Evolutionary conservation across 2,329 filamentous ascomycete species (phyloP).

Genomic region (Trichoderma breve): DNA sequence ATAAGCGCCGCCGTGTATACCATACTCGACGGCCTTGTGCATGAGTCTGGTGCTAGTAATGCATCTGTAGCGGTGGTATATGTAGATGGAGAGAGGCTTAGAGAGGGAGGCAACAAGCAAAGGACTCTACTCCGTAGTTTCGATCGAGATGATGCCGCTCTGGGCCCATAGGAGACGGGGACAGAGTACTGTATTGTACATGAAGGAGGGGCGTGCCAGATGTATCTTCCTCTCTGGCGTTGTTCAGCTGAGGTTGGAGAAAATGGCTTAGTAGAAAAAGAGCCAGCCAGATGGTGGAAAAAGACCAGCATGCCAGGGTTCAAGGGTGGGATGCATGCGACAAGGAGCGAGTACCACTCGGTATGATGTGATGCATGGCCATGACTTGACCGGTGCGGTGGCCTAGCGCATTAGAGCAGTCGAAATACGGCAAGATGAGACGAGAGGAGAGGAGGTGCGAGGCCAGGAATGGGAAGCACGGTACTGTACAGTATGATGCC

Average conservation of each 20-base stretch:
- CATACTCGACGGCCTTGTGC: background rate
- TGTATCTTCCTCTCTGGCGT: background rate
- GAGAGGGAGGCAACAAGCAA: background rate
- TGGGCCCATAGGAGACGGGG: background rate
- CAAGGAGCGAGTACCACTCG: background rate
- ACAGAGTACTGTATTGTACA: background rate
- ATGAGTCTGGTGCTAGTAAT: background rate
- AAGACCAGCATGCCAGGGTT: background rate
- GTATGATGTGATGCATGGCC: background rate
- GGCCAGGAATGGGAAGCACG: background rate
- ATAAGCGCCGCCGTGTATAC: background rate
- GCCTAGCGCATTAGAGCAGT: background rate
- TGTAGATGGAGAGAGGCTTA: background rate
- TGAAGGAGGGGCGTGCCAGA: background rate
- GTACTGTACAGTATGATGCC: background rate
- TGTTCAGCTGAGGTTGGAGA: background rate
- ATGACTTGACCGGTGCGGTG: background rate
- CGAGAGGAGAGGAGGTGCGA: background rate
- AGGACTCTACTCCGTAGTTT: background rate
- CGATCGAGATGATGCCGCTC: background rate
- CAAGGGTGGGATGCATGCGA: background rate
- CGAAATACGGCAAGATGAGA: background rate
- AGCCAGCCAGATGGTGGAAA: background rate
- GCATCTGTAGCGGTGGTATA: background rate
- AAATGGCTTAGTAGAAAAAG: background rate